A percentile compares a stretch with the other conserved stretches of the same genome.
These are phyloP conservation scores for Rhizophora apiculata DNA, from an alignment of 345 rosid genomes.

Conservation along the genomic window DNA sequence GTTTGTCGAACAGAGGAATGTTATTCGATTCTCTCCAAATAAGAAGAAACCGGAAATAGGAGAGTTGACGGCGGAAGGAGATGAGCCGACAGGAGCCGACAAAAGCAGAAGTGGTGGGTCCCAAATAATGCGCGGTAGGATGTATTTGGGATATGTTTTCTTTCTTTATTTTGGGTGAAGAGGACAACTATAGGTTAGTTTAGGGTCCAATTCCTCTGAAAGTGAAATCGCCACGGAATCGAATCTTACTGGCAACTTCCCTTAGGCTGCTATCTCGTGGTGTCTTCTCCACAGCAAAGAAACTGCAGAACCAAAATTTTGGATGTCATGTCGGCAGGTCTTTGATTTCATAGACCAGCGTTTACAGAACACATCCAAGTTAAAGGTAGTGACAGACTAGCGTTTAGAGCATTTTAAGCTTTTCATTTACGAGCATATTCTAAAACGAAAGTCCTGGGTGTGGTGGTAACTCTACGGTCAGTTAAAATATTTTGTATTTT, in stretches of 20 bases:
- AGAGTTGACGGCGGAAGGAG: slow-evolving; percentile 7
- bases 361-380: no score
- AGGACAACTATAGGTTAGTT: slow-evolving; percentile 7
- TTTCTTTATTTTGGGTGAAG: slow-evolving; percentile 1
- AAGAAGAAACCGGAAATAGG: background rate
- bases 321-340: no score
- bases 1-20: no score
- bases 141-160: slow-evolving; percentile 5
- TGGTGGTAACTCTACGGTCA: no score
- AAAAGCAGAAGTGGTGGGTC: slow-evolving; percentile 28
- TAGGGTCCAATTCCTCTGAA: slow-evolving; percentile 9
- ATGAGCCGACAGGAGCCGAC: slow-evolving; percentile 40
- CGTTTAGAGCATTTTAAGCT: no score
- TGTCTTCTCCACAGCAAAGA: background rate
- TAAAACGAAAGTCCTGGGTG: no score
- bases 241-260: slow-evolving; percentile 23
- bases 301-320: no score
- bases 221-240: slow-evolving; percentile 13
- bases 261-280: background rate
- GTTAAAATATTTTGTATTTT: no score
- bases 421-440: no score
- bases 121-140: slow-evolving; percentile 44
- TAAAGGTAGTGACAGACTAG: no score
- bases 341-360: no score
- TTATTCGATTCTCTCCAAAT: no score